These are phyloP conservation scores for Phytopythium sindhum DNA, from an alignment of 352 stramenopile genomes.

Conservation along the genomic window DNA sequence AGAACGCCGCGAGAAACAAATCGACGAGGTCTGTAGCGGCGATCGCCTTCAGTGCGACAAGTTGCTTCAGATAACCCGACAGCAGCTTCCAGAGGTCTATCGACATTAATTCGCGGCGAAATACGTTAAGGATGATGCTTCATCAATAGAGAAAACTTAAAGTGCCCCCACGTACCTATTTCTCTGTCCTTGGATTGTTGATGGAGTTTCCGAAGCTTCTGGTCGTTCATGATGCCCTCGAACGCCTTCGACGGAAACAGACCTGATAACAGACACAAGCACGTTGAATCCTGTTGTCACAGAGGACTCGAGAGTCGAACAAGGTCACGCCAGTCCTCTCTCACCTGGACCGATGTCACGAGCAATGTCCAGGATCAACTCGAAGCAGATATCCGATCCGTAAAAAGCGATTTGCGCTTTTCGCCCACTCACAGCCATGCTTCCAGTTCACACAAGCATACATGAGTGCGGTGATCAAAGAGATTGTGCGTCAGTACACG, in stretches of 20 bases:
- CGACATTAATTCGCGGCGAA: background rate
- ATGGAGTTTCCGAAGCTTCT: slow-evolving; percentile 76
- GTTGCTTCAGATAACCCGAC: slow-evolving; percentile 51
- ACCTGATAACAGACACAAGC: slow-evolving; percentile 21
- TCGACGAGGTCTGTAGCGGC: slow-evolving; percentile 31
- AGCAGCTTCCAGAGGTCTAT: slow-evolving; percentile 72
- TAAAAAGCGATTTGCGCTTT: slow-evolving; percentile 79
- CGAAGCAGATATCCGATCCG: slow-evolving; percentile 74
- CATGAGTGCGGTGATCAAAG: slow-evolving; percentile 2
- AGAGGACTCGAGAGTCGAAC: background rate
- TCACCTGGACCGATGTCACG: slow-evolving; percentile 53
- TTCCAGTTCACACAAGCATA: slow-evolving; percentile 8
- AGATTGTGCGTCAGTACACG: background rate
- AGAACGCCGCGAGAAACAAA: slow-evolving; percentile 45
- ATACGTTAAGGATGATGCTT: background rate
- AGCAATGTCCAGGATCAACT: slow-evolving; percentile 62
- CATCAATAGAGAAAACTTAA: background rate
- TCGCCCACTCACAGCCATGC: slow-evolving; percentile 59
- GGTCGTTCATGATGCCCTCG: slow-evolving; percentile 79
- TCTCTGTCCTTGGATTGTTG: slow-evolving; percentile 71
- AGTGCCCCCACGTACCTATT: slow-evolving; percentile 24
- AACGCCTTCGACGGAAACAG: slow-evolving; percentile 70
- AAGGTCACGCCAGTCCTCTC: background rate
- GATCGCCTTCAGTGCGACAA: slow-evolving; percentile 44
- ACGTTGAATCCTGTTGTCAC: background rate